Conservation (phyloP, 352 stramenopile species). For the Aphanomyces euteiches region DNA sequence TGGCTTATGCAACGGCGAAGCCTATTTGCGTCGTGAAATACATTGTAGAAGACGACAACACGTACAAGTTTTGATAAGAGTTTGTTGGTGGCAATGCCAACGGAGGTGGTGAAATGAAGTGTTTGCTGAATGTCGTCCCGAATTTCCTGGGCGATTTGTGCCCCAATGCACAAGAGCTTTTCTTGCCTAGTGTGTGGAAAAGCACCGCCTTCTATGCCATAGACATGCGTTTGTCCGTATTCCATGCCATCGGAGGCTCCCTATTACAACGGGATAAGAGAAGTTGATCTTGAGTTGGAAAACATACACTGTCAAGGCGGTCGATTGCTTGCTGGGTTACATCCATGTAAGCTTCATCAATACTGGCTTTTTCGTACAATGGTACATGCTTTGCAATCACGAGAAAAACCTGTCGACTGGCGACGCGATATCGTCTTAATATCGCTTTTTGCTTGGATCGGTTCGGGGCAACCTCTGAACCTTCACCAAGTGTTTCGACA, state of each 20-base stretch:
- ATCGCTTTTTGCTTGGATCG: constrained; percentile 80
- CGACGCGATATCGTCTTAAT: constrained; percentile 67
- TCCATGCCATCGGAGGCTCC: constrained; percentile 54
- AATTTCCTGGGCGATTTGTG: constrained; percentile 65
- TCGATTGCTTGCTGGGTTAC: constrained; percentile 59
- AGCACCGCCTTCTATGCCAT: constrained; percentile 45
- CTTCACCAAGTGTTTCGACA: constrained; percentile 74
- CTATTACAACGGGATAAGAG: constrained; percentile 35
- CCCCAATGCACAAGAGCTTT: constrained; percentile 61
- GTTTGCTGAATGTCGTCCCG: constrained; percentile 53
- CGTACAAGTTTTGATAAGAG: constrained; percentile 60
- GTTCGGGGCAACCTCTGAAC: constrained; percentile 55
- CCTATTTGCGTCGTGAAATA: constrained; percentile 19
- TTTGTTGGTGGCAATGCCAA: constrained; percentile 73
- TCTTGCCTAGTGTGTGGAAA: constrained; percentile 68
- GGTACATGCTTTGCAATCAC: constrained; percentile 50
- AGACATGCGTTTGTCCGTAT: constrained; percentile 68
- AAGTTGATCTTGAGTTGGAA: neutral
- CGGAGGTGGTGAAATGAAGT: constrained; percentile 77
- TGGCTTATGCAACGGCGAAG: constrained; percentile 76
- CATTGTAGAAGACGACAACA: neutral
- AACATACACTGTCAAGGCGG: constrained; percentile 41
- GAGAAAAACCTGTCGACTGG: constrained; percentile 73
- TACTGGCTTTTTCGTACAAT: constrained; percentile 66
- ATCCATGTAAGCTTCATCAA: constrained; percentile 83